A percentile compares a stretch with the other conserved stretches of the same genome.
Conservation (phyloP, 805 yeast genomes). For the Candida xyloterini region DNA sequence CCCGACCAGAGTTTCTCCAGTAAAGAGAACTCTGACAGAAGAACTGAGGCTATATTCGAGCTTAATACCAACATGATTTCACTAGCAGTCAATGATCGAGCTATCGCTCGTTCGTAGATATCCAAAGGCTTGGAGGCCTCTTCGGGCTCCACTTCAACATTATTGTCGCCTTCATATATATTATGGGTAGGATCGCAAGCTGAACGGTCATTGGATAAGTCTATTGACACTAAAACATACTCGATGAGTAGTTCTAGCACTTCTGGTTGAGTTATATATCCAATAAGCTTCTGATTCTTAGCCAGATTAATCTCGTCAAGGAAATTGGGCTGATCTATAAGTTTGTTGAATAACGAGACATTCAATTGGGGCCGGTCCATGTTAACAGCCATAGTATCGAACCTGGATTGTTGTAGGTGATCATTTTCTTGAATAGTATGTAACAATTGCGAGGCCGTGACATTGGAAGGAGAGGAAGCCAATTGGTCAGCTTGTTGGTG, state of each 20-base stretch:
- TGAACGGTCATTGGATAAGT: constrained; percentile 14
- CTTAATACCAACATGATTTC: constrained; percentile 29
- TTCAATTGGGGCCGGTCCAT: constrained; percentile 17
- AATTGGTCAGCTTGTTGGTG: constrained; percentile 1
- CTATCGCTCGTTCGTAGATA: constrained; percentile 23
- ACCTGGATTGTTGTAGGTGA: constrained; percentile 19
- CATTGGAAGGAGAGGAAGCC: constrained; percentile 19
- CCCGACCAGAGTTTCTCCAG: constrained; percentile 33
- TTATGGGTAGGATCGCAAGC: constrained; percentile 9
- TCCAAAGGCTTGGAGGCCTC: constrained; percentile 12
- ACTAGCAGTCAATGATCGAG: constrained; percentile 29
- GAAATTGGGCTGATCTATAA: constrained; percentile 36
- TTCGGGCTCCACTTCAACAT: constrained; percentile 15
- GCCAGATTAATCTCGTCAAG: constrained; percentile 35
- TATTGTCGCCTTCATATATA: constrained; percentile 24
- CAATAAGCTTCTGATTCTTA: constrained; percentile 33
- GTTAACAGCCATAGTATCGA: constrained; percentile 5
- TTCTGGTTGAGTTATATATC: constrained; percentile 31
- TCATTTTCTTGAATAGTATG: constrained; percentile 36
- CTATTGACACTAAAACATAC: constrained; percentile 30
- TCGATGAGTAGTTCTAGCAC: constrained; percentile 31
- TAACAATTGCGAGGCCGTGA: constrained; percentile 34
- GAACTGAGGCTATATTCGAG: constrained; percentile 21
- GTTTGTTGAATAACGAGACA: constrained; percentile 30
- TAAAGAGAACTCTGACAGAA: constrained; percentile 20